These are phyloP conservation scores for Pelargonium fulgidum DNA, from an alignment of 441 rosid genomes.

Conservation along the genomic window DNA sequence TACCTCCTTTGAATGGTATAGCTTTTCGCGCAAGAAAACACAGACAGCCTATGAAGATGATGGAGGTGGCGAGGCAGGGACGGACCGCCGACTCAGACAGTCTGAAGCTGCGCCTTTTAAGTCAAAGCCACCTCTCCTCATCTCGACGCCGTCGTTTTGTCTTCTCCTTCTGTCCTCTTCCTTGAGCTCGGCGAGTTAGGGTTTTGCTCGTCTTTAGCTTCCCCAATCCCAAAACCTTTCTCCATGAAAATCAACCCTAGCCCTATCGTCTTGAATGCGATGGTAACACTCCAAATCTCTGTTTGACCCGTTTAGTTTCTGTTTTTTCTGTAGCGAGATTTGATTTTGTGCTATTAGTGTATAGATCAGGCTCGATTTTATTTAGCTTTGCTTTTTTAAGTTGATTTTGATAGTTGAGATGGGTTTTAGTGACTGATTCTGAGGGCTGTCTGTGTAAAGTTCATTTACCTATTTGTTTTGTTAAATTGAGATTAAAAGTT, in stretches of 20 bases:
- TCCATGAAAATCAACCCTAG: not conserved
- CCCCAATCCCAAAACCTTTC: not conserved
- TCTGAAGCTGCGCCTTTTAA: not conserved
- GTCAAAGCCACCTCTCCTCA: not conserved
- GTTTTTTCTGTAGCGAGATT: not conserved
- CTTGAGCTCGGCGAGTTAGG: conserved; percentile 36
- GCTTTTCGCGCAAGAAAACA: conserved; percentile 7
- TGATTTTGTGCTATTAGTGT: not conserved
- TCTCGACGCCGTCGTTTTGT: conserved; percentile 34
- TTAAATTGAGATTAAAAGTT: not conserved
- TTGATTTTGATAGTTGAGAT: not conserved
- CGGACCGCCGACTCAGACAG: conserved; percentile 9
- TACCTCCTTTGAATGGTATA: not conserved
- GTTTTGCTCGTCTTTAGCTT: conserved; percentile 26
- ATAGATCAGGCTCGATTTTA: not conserved
- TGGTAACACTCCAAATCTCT: conserved; percentile 1
- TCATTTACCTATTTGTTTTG: not conserved
- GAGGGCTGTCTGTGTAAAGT: not conserved
- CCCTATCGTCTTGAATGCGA: conserved; percentile 1
- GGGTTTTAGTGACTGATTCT: not conserved
- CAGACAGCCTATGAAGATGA: not conserved
- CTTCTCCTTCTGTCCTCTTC: conserved; percentile 24
- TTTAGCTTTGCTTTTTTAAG: not conserved
- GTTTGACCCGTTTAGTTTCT: conserved; percentile 1
- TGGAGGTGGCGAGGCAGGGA: not conserved